These are phyloP conservation scores for Penicillium salamii DNA, from an alignment of 495 filamentous ascomycete genomes.

Conservation along the genomic window DNA sequence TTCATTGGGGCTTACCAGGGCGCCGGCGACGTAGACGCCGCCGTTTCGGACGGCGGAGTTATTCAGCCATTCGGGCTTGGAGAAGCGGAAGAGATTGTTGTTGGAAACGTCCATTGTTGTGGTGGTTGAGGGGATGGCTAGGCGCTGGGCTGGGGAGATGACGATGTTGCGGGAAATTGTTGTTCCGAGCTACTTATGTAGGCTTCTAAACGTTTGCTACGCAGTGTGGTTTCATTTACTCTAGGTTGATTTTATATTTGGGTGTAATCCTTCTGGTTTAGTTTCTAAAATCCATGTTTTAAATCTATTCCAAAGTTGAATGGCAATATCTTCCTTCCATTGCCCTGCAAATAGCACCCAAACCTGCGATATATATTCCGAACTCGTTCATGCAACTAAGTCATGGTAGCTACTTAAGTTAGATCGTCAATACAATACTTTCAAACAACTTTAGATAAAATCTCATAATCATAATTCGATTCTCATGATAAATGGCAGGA, in stretches of 20 bases:
- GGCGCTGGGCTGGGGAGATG: conserved; percentile 14
- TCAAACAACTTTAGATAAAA: too few species aligned
- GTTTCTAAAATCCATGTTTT: too few species aligned
- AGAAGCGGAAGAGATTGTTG: conserved; percentile 73
- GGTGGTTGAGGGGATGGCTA: conserved; percentile 20
- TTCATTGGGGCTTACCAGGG: conserved; percentile 68
- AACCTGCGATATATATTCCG: too few species aligned
- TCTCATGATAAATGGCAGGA: conserved; percentile 1
- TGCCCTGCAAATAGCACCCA: too few species aligned
- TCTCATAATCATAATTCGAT: background rate
- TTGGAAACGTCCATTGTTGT: conserved; percentile 45
- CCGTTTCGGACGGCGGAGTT: conserved; percentile 75
- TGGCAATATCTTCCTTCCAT: too few species aligned
- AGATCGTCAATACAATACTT: too few species aligned
- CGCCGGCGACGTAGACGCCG: conserved; percentile 84
- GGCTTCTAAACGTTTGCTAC: background rate
- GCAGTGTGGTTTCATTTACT: background rate
- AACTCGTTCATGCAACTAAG: too few species aligned
- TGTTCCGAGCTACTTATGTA: conserved; percentile 1
- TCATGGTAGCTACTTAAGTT: too few species aligned
- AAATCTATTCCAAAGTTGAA: too few species aligned
- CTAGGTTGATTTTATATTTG: too few species aligned
- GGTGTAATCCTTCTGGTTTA: too few species aligned
- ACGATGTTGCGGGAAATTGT: conserved; percentile 15
- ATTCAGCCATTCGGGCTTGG: conserved; percentile 86